phyloP scores from a whole-genome alignment of 345 rosid species.

The Dovyalis caffra region DNA sequence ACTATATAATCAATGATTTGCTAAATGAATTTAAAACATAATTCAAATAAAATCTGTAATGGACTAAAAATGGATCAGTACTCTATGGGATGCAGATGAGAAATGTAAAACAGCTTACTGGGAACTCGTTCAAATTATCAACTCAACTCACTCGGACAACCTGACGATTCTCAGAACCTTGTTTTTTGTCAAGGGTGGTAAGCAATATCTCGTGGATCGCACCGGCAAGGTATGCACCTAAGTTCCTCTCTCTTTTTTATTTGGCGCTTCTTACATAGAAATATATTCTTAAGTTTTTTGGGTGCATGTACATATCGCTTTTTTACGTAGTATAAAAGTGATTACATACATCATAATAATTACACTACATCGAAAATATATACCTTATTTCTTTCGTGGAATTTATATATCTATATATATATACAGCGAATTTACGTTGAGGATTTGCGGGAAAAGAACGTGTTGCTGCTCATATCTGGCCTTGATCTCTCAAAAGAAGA shows the following conservation, averaged over 20 bases:
- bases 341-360: too few relatives aligned
- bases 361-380: too few relatives aligned
- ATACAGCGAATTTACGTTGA: constrained; percentile 25
- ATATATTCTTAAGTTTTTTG: too few relatives aligned
- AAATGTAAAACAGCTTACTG: background rate
- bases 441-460: constrained; percentile 25
- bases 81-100: background rate
- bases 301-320: too few relatives aligned
- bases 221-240: constrained; percentile 11
- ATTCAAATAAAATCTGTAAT: background rate
- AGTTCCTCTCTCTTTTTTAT: background rate
- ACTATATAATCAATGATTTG: too few relatives aligned
- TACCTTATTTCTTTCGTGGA: too few relatives aligned
- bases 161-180: constrained; percentile 1
- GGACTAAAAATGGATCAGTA: background rate
- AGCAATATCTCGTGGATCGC: background rate
- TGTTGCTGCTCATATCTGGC: constrained; percentile 36
- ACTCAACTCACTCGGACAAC: background rate
- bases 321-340: too few relatives aligned
- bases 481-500: constrained; percentile 40
- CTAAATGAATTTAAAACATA: too few relatives aligned
- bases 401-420: too few relatives aligned
- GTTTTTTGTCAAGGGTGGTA: background rate
- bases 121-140: background rate
- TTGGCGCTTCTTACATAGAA: background rate